Evolutionary conservation across 2,329 filamentous ascomycete species (phyloP).

Genomic region (Fusarium euwallaceae): DNA sequence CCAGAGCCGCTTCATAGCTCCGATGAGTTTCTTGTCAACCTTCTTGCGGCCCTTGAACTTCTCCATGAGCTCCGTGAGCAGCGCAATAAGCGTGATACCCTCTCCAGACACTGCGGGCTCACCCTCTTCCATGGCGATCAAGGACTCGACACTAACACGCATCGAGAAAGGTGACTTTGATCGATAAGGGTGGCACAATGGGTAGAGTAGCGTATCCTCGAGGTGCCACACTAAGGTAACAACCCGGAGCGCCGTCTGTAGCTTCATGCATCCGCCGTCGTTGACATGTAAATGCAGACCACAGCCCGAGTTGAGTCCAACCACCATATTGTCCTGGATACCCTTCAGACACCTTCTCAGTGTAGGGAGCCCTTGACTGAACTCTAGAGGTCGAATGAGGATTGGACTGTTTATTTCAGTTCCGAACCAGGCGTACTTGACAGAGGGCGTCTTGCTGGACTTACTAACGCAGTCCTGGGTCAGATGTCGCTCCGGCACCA

Average conservation of each 20-base stretch:
- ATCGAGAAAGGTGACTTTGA: constrained; percentile 34
- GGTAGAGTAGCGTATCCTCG: constrained; percentile 40
- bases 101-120: constrained; percentile 21
- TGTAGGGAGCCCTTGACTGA: constrained; percentile 37
- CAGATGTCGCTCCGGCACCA: constrained; percentile 41
- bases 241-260: constrained; percentile 35
- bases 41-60: constrained; percentile 23
- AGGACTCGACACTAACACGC: constrained; percentile 37
- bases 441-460: constrained; percentile 30
- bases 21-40: constrained; percentile 15
- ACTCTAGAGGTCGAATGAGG: constrained; percentile 31
- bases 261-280: constrained; percentile 25
- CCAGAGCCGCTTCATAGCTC: constrained; percentile 39
- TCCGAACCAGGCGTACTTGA: constrained; percentile 42
- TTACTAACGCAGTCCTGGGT: constrained; percentile 31
- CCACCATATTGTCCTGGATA: constrained; percentile 32
- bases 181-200: constrained; percentile 42
- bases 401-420: constrained; percentile 47
- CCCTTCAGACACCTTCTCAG: constrained; percentile 34
- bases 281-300: constrained; percentile 47
- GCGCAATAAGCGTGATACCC: constrained; percentile 13
- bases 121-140: constrained; percentile 18
- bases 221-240: constrained; percentile 40
- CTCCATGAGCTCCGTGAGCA: constrained; percentile 4
- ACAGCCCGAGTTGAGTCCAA: constrained; percentile 45